Base-by-base conservation (phyloP, 2,329 filamentous ascomycete species). In the Xylariaceae sp. region DNA sequence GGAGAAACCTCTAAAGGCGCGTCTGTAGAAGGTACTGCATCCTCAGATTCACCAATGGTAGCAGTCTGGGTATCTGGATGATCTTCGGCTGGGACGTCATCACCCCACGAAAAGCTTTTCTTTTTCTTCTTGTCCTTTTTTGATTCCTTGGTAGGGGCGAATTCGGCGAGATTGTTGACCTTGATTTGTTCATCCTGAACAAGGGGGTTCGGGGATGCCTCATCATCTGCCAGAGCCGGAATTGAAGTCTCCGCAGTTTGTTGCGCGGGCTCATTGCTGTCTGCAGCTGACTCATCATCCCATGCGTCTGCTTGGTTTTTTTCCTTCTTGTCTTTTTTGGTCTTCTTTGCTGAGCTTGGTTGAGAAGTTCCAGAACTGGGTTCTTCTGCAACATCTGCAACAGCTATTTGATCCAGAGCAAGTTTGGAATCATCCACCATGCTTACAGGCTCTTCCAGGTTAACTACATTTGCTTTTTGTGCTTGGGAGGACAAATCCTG, bases 91-190 rank as follows among this genome's bases (percentile, higher is more conserved):
- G 40, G 14, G 16, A 38, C 22, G 23, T 48, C 38, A 20, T 54
- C 49, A 7, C 50, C 53, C 25, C 36, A 43, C 16, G 23, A 16
- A 45, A 12, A 16, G 20, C 41, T 40, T 37, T 58, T 66, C 37
- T 60, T 54, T 50, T 67, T 64, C 51, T 67, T 64, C 50, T 65
- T 65, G 42, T 61, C 65, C 44, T 64, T 66, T 51, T 64, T 65
- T 27, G 35, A 50, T 48, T 66, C 64, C 52, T 66, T 66, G 22
- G 55, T 33, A 14, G 50, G 19, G 22, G 19, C 37, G 25, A 52
- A 37, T 20, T 53, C 39, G 20, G 44, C n/a, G n/a, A n/a, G n/a
- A n/a, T n/a, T n/a, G n/a, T n/a, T n/a, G n/a, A n/a, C 27, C 27
- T 32, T 32, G 27, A 16, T 8, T 32, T 32, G 27, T 16, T 32